phyloP scores from a whole-genome alignment of 148 eudicot species.

The Chenopodium berlandieri region DNA sequence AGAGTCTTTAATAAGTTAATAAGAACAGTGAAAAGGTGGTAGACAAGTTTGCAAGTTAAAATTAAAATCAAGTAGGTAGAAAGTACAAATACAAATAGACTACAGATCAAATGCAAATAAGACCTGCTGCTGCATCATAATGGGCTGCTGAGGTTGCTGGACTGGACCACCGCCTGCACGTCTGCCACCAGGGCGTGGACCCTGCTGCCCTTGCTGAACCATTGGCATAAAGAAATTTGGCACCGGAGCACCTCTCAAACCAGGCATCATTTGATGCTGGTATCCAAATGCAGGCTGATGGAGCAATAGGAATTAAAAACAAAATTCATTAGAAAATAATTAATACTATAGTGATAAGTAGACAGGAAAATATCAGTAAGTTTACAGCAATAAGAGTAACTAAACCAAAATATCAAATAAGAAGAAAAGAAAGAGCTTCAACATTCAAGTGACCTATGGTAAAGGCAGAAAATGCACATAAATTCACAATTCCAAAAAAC shows the following conservation, averaged over 20 bases:
- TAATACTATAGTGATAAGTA: not conserved
- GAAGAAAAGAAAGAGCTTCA: too few species aligned
- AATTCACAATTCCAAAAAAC: too few species aligned
- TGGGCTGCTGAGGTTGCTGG: slow-evolving; percentile 65
- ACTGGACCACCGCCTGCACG: slow-evolving; percentile 49
- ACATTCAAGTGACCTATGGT: too few species aligned
- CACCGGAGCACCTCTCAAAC: slow-evolving; percentile 67
- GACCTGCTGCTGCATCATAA: slow-evolving; percentile 73
- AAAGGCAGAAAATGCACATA: too few species aligned
- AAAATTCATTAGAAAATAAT: not conserved
- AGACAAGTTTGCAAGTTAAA: not conserved
- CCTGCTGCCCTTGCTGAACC: slow-evolving; percentile 74
- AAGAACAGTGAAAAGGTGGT: not conserved
- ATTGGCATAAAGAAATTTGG: slow-evolving; percentile 79
- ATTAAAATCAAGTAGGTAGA: too few species aligned
- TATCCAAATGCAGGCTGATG: slow-evolving; percentile 77
- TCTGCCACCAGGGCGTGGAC: slow-evolving; percentile 72
- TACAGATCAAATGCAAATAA: not conserved
- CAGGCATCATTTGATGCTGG: slow-evolving; percentile 77
- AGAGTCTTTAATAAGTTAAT: not conserved
- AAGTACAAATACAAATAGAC: not conserved
- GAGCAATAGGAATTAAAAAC: not conserved
- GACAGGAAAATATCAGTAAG: not conserved
- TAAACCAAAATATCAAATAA: too few species aligned
- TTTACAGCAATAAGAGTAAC: too few species aligned